These are phyloP conservation scores for Botryosphaeria dothidea DNA, from an alignment of 2,329 filamentous ascomycete genomes.

Conservation along the genomic window DNA sequence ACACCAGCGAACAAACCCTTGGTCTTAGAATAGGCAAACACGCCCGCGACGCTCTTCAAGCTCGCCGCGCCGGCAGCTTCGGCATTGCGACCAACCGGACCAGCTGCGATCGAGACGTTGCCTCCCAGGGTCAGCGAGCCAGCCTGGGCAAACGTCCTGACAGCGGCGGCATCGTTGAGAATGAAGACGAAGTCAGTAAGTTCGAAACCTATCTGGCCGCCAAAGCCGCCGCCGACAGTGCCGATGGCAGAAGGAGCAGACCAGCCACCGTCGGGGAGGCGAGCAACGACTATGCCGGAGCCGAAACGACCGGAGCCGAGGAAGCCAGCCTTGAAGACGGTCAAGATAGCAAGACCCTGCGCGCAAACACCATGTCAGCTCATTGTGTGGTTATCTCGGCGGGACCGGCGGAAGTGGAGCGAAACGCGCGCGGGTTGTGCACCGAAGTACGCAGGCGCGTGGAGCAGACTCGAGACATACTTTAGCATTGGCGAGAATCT, in stretches of 20 bases:
- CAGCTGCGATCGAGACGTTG: constrained; percentile 93
- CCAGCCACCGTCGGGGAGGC: constrained; percentile 75
- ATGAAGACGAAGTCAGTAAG: constrained; percentile 97
- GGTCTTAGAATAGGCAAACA: constrained; percentile 97
- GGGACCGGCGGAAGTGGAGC: constrained; percentile 7
- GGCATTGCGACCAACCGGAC: constrained; percentile 89
- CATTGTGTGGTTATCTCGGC: constrained; percentile 1
- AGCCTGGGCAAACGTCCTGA: constrained; percentile 90
- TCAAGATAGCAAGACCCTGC: constrained; percentile 78
- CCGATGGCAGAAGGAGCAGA: constrained; percentile 80
- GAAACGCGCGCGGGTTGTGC: constrained; percentile 1
- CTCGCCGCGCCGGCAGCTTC: constrained; percentile 94
- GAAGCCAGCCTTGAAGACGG: constrained; percentile 84
- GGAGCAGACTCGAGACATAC: constrained; percentile 45
- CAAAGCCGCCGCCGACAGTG: constrained; percentile 78
- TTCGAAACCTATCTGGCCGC: constrained; percentile 85
- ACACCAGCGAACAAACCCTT: constrained; percentile 97
- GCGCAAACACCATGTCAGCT: constrained; percentile 17
- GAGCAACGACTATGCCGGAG: constrained; percentile 78
- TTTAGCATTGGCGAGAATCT: constrained; percentile 88
- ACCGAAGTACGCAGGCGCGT: constrained; percentile 7
- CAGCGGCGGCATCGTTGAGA: constrained; percentile 84
- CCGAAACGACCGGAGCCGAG: constrained; percentile 80
- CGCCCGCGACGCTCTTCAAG: constrained; percentile 81
- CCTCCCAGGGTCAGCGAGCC: constrained; percentile 91